Percentiles rank a stretch among this genome's conserved stretches.
Conservation (phyloP, 345 rosid genomes). For the Psidium friedrichsthalianum region DNA sequence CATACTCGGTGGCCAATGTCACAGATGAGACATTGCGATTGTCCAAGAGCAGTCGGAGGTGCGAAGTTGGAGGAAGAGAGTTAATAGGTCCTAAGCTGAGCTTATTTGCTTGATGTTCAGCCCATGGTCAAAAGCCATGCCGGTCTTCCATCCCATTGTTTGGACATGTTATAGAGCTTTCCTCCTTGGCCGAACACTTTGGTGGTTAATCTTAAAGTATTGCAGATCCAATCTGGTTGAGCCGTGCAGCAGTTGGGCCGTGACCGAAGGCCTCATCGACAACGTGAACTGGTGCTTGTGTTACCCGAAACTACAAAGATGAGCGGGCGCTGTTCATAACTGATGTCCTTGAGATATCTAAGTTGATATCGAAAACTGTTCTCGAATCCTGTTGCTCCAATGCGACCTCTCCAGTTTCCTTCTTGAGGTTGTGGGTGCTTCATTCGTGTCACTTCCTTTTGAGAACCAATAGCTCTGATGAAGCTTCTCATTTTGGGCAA, state of each 20-base stretch:
- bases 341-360: neutral
- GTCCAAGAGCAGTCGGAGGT: too few relatives aligned
- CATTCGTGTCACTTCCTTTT: neutral
- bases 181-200: neutral
- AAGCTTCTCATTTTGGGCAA: slow-evolving; percentile 51
- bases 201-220: neutral
- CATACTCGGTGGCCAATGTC: too few relatives aligned
- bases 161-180: slow-evolving; percentile 19
- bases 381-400: slow-evolving; percentile 2
- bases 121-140: slow-evolving; percentile 4
- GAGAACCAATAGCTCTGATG: slow-evolving; percentile 14
- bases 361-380: slow-evolving; percentile 5
- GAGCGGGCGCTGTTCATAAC: slow-evolving; percentile 1
- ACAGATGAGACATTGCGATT: too few relatives aligned
- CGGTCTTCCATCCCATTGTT: slow-evolving; percentile 2
- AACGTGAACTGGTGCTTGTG: neutral
- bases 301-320: neutral
- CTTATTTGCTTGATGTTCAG: slow-evolving; percentile 3
- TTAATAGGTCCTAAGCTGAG: too few relatives aligned
- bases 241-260: neutral
- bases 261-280: neutral
- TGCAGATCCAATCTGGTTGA: neutral
- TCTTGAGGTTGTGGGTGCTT: neutral
- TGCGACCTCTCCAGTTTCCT: neutral
- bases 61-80: too few relatives aligned